Evolutionary conservation across 768 basidiomycete species (phyloP), one percentile per base, ranked within the genome.

Genomic region (Terana coerulea): DNA sequence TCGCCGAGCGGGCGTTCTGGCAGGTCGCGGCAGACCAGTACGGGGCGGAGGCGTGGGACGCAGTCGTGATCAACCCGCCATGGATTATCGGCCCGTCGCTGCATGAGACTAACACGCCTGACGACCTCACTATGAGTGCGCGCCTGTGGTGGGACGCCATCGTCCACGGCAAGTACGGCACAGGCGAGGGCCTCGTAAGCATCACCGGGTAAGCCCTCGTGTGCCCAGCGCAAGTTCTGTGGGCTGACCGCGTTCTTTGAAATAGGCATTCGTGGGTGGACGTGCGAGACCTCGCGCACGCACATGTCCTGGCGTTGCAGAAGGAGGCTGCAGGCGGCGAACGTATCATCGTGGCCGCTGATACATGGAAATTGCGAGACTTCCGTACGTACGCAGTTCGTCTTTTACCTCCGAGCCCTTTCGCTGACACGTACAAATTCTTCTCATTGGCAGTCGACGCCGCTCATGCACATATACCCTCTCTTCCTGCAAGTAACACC

Each of bases 1-100:
- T 81, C 8, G 80, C 83, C 0, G 84, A 86, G 67, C 70, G 66
- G 57, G 72, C 75, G 15, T 77, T 79, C 11, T 81, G 80, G 79
- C 47, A 50, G 3, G 49, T 56, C 28, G 19, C 35, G 21, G 42
- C 56, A 39, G 48, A 34, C n/a, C 17, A 68, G 44, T 59, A 66
- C 19, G 29, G 28, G 5, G 57, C 60, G n/a, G 55, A 65, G 44
- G 47, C 57, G 2, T 72, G 56, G 54, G 74, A 73, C 47, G 43
- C 74, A 26, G 61, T 64, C 3, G 66, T 66, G 5, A 34, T 72
- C 43, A 61, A 61, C 51, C 72, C 72, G 14, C 71, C 73, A 24
- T 68, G 51, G 39, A 68, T 74, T 3, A 34, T 53, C 31, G 54
- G 59, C 21, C 53, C 53, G 37, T 11, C 21, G 22, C 17, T 51